phyloP scores from a whole-genome alignment of 1,139 yeast genomes.

The Taiozyma sp. region DNA sequence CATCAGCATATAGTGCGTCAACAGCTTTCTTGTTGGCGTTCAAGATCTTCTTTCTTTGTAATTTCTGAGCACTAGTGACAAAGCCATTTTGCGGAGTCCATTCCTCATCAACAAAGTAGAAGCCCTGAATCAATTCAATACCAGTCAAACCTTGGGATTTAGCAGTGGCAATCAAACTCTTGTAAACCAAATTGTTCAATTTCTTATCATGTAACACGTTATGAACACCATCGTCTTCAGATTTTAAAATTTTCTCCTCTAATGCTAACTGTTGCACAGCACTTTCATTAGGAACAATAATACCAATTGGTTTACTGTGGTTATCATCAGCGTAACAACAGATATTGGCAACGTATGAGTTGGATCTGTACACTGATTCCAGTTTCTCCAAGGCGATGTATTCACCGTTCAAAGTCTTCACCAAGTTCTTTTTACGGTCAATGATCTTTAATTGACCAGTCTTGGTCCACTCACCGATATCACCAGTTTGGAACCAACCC shows the following conservation, averaged over 20 bases:
- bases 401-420: constrained; percentile 95
- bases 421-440: constrained; percentile 94
- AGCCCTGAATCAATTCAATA: constrained; percentile 78
- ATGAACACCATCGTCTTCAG: constrained; percentile 45
- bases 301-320: constrained; percentile 73
- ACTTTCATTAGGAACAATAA: constrained; percentile 74
- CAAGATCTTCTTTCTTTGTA: constrained; percentile 90
- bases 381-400: constrained; percentile 94
- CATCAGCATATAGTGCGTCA: constrained; percentile 41
- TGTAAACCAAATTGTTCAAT: constrained; percentile 48
- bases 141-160: constrained; percentile 76
- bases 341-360: constrained; percentile 66
- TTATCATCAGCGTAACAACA: constrained; percentile 83
- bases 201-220: constrained; percentile 52
- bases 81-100: constrained; percentile 98
- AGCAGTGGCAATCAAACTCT: constrained; percentile 68
- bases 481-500: constrained; percentile 97
- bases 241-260: constrained; percentile 44
- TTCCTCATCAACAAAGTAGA: constrained; percentile 79
- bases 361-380: constrained; percentile 82
- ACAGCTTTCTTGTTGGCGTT: constrained; percentile 55
- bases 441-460: constrained; percentile 77
- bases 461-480: constrained; percentile 89
- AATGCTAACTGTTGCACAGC: constrained; percentile 58
- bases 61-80: constrained; percentile 93